Evolutionary conservation across 306 rosid species (phyloP), one percentile per base, ranked within the genome.

Genomic region (Gastrolobium bilobum): DNA sequence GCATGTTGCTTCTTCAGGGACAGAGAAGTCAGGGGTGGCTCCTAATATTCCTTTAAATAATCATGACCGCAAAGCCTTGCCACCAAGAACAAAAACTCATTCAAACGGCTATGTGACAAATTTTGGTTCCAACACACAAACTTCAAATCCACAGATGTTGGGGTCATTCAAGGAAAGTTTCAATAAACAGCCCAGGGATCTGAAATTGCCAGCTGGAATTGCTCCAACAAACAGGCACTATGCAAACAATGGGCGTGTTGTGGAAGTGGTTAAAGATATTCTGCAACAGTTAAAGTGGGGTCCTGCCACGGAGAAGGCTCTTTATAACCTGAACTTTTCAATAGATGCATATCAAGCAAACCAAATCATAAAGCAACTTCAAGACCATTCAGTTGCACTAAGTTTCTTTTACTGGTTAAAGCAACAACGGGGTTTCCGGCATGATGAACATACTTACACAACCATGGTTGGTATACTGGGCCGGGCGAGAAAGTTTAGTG

Each of bases 381-480:
- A 91, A 53, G 93, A 94, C 82, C 84, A 85, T 85, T 86, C 89
- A 0, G 97, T 92, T 68, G 97, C 97, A 38, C 88, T 91, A 68
- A 87, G 85, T 14, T 92, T 94, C 84, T 94, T 94, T 70, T 59
- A 83, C 84, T 94, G 99, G 97, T 81, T 94, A 68, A 94, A 92
- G 86, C 87, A 51, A 46, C 89, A 84, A 72, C 81, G 90, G 1
- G 87, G 95, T 29, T 94, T 92, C 88, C 77, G 79, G 81, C 99
- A 94, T 72, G 99, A 94, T 75, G 97, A 89, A 30, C 94, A 94
- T 80, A 92, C 97, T 60, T 94, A 92, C 69, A 94, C 99, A 47
- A 94, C 97, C 63, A 94, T 91, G 97, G 94, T 94, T 77, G 99
- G 99, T 75, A 88, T 91, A 82, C 90, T 94, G 35, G 97, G 97